Percentiles rank a stretch among this genome's conserved stretches.
Evolutionary conservation across 192 early-diverging fungal species (phyloP).

Genomic region (Coemansia sp.): DNA sequence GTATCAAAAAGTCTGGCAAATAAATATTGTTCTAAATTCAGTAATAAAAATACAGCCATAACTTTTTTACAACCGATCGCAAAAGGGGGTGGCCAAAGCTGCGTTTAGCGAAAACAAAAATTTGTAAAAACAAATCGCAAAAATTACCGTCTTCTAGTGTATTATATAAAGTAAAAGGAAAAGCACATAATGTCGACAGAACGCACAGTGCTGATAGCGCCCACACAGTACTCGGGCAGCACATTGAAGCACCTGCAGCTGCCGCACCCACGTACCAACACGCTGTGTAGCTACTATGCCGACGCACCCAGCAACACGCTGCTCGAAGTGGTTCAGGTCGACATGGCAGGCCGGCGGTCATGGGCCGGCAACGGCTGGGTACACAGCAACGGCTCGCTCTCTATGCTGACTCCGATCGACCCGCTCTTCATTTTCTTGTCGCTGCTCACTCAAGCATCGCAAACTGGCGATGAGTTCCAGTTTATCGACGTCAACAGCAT

Average conservation of each 20-base stretch:
- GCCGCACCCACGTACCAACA: constrained; percentile 25
- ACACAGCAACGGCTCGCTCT: constrained; percentile 17
- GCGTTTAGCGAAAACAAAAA: not conserved
- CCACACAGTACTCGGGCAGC: constrained; percentile 15
- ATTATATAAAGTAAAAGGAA: not conserved
- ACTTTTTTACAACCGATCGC: too few species aligned
- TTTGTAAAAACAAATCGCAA: not conserved
- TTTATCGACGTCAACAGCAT: constrained; percentile 38
- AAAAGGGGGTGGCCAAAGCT: too few species aligned
- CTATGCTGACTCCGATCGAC: constrained; percentile 31
- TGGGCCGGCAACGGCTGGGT: constrained; percentile 39
- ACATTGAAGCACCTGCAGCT: constrained; percentile 34
- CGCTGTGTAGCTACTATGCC: constrained; percentile 33
- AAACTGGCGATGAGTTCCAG: constrained; percentile 19
- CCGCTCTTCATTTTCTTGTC: constrained; percentile 41
- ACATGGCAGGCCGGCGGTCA: constrained; percentile 40
- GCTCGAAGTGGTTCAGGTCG: constrained; percentile 27
- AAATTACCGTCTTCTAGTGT: not conserved
- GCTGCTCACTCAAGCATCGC: constrained; percentile 24
- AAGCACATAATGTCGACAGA: constrained; percentile 11
- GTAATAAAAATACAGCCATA: not conserved
- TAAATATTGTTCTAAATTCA: constrained; percentile 7
- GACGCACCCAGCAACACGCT: constrained; percentile 19
- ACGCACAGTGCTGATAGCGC: constrained; percentile 26
- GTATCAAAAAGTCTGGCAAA: constrained; percentile 78